Evolutionary conservation across 164 flowering plant species (phyloP), one percentile per base, ranked within the genome.

Genomic region (Litsea cubeba): DNA sequence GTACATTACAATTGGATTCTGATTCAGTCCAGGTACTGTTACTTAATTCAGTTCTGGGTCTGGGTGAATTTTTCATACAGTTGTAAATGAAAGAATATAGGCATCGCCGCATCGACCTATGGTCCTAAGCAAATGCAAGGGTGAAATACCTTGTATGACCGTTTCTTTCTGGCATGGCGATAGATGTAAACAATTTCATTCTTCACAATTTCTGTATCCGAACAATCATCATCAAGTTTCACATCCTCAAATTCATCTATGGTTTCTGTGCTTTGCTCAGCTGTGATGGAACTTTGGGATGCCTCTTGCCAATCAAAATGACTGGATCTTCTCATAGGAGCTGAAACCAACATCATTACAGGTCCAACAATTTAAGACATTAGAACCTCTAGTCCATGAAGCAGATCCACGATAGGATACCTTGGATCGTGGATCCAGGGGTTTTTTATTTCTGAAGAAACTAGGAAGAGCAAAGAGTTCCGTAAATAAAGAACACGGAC

Each of bases 181-280:
- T 32, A 6, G 69, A 66, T 66, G 28, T 26, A 30, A 66, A 5
- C 28, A 28, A 66, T 30, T 66, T 66, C 69, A 66, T 66, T 20
- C 46, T 28, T 66, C 28, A 17, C 69, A 6, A 7, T 30, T 1
- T 66, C 69, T 18, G 46, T 10, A 18, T 28, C 69, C 12, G 32
- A 28, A 20, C 18, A 30, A 66, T 66, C 69, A 28, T 66, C 69
- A 1, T 66, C 69, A 30, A 66, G 46, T 66, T 17, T 66, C 46
- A 66, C 69, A 32, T 66, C 69, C 69, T 66, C 69, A 66, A 66
- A 66, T 30, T 66, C 69, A 11, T 63, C 28, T 66, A 28, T 30
- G 10, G 46, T 66, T 20, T 28, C 69, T 25, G 69, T 17, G 28
- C 46, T 66, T 30, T 17, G 50, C n/a, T 30, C 69, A 32, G 28